These are phyloP conservation scores for Artemisia princeps DNA, from an alignment of 140 eudicot species.

Conservation along the genomic window DNA sequence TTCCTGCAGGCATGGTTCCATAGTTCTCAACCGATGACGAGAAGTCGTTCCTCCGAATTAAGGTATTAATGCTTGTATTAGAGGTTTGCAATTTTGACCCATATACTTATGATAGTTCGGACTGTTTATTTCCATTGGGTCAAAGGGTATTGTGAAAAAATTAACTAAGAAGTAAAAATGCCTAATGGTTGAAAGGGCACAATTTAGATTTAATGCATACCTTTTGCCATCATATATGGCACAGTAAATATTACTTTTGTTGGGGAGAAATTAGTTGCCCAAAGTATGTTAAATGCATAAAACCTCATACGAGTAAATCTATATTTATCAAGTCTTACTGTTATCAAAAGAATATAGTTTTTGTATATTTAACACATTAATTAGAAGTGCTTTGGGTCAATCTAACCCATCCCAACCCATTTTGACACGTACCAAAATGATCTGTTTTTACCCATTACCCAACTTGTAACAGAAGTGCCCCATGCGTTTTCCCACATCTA, in stretches of 20 bases:
- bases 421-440: background rate
- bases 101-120: background rate
- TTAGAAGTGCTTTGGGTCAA: background rate
- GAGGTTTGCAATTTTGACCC: constrained; percentile 2
- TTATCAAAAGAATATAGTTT: background rate
- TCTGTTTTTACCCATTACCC: background rate
- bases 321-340: too few species aligned
- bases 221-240: too few species aligned
- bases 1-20: constrained; percentile 77
- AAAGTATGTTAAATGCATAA: background rate
- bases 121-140: constrained; percentile 1
- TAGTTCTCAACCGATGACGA: constrained; percentile 90
- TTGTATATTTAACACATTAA: background rate
- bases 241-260: too few species aligned
- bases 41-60: constrained; percentile 85
- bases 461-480: background rate
- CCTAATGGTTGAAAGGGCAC: too few species aligned
- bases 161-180: too few species aligned
- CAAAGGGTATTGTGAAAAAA: background rate
- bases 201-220: too few species aligned
- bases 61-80: constrained; percentile 38
- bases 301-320: too few species aligned
- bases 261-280: background rate
- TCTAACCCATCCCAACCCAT: background rate
- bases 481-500: background rate